Conservation (phyloP, 2,329 filamentous ascomycete species). For the Ascochyta clinopodiicola region DNA sequence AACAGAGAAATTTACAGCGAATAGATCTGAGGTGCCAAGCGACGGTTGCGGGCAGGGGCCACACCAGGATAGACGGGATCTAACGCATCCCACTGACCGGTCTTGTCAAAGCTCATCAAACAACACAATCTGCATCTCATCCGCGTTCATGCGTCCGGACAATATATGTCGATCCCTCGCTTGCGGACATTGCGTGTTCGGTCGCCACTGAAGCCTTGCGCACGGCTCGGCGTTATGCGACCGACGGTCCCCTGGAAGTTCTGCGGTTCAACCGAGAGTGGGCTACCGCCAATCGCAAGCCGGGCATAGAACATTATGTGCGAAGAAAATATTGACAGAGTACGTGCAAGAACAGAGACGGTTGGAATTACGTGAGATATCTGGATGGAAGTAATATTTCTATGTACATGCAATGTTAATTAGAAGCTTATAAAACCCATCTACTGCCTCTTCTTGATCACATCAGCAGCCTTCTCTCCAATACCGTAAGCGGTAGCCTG, state of each 20-base stretch:
- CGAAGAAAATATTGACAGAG: too few relatives aligned
- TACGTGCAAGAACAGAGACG: not conserved
- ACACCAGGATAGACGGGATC: too few relatives aligned
- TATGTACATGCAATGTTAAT: constrained; percentile 5
- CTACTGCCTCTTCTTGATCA: constrained; percentile 35
- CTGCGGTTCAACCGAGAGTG: not conserved
- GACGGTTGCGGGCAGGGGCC: too few relatives aligned
- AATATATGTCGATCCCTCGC: not conserved
- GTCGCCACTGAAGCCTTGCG: not conserved
- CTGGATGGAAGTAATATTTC: not conserved
- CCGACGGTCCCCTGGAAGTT: constrained; percentile 1
- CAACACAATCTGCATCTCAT: not conserved
- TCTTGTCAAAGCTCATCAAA: not conserved
- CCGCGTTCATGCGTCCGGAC: not conserved
- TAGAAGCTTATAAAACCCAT: not conserved
- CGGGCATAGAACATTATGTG: not conserved
- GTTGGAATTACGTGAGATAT: too few relatives aligned
- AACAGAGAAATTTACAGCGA: too few relatives aligned
- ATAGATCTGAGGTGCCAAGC: too few relatives aligned
- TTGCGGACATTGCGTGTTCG: not conserved
- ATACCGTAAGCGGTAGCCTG: constrained; percentile 43
- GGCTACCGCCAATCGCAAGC: not conserved
- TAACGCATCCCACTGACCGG: too few relatives aligned
- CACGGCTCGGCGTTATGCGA: constrained; percentile 1
- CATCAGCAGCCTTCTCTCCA: constrained; percentile 44